A percentile compares a stretch with the other conserved stretches of the same genome.
phyloP scores from a whole-genome alignment of 140 eudicot genomes.

The Stevia rebaudiana region DNA sequence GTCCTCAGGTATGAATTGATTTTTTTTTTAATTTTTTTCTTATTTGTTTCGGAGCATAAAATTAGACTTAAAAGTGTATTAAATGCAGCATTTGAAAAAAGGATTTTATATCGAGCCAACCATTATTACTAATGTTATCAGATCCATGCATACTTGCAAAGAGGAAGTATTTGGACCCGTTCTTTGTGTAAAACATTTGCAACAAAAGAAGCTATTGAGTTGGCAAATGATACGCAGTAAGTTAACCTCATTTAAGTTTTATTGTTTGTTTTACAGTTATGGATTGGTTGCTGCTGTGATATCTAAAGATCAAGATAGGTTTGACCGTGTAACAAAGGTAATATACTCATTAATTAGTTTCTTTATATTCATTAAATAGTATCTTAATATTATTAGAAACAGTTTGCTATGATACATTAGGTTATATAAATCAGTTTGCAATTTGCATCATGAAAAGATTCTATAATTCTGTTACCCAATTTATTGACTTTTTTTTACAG shows the following conservation, averaged over 20 bases:
- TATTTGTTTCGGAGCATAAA: too few relatives aligned
- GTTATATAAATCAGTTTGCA: too few relatives aligned
- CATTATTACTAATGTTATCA: constrained; percentile 69
- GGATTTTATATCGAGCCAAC: constrained; percentile 83
- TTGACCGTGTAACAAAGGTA: constrained; percentile 85
- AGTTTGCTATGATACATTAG: too few relatives aligned
- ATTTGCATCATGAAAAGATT: too few relatives aligned
- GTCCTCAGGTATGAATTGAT: too few relatives aligned
- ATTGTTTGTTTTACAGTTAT: constrained; percentile 49
- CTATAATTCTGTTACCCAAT: too few relatives aligned
- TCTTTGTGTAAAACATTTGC: constrained; percentile 85
- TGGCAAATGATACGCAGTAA: constrained; percentile 95
- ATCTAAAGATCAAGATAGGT: constrained; percentile 80
- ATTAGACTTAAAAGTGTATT: too few relatives aligned
- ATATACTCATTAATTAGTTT: neutral
- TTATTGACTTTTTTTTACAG: constrained; percentile 29
- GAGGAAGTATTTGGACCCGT: constrained; percentile 99
- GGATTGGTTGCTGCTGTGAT: constrained; percentile 93
- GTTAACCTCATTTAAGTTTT: constrained; percentile 12
- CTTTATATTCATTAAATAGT: too few relatives aligned
- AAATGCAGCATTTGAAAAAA: constrained; percentile 65
- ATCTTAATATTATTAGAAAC: too few relatives aligned
- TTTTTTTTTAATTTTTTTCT: too few relatives aligned
- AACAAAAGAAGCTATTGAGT: constrained; percentile 92
- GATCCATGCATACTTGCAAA: constrained; percentile 95